Percentiles rank a stretch among this genome's conserved stretches.
phyloP scores from a whole-genome alignment of 2,329 filamentous ascomycete genomes.

The Cladorrhinum sp. region DNA sequence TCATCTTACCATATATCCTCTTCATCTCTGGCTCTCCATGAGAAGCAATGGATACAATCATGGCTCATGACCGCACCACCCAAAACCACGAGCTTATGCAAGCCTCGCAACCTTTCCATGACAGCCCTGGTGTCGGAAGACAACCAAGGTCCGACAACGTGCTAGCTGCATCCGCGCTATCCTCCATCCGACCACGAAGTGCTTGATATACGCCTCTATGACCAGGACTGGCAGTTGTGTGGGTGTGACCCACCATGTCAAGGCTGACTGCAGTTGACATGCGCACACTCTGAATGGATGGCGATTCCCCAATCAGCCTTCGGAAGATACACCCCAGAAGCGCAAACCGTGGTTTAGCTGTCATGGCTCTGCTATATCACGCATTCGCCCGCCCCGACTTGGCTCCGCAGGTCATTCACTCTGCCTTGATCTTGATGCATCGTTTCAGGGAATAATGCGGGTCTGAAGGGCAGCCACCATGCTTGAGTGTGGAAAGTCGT shows the following conservation, averaged over 20 bases:
- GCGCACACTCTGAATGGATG: background rate
- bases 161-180: background rate
- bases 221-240: background rate
- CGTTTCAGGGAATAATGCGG: background rate
- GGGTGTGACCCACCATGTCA: background rate
- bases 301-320: background rate
- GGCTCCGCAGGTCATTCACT: background rate
- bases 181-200: background rate
- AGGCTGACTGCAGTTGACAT: background rate
- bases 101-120: background rate
- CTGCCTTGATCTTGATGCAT: background rate
- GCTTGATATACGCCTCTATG: background rate
- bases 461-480: too few species aligned
- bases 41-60: too few species aligned
- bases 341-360: background rate
- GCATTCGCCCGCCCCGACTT: conserved; percentile 3
- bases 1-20: background rate
- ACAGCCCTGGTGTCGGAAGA: conserved; percentile 6
- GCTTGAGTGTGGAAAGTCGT: too few species aligned
- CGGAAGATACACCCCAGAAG: background rate
- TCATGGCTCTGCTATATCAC: background rate
- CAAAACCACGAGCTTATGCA: background rate
- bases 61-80: background rate
- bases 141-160: conserved; percentile 4
- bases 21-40: too few species aligned